Evolutionary conservation across 495 filamentous ascomycete genomes (phyloP).

Genomic region (Lepidopterella palustris): DNA sequence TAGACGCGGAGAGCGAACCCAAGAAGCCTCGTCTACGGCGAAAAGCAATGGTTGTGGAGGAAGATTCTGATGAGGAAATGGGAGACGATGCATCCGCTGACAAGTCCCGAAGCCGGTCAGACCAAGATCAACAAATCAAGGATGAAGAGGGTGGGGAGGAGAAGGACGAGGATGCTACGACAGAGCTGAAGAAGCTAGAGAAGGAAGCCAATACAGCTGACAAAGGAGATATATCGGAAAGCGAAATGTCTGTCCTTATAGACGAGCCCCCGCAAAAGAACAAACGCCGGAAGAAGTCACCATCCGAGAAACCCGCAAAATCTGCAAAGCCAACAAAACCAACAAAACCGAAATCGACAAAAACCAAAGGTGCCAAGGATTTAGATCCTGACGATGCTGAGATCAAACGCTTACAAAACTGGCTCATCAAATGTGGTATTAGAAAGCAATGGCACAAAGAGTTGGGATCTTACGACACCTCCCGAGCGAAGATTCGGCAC

Average conservation of each 20-base stretch:
- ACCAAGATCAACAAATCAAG: neutral
- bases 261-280: slow-evolving; percentile 60
- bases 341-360: slow-evolving; percentile 19
- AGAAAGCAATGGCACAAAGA: slow-evolving; percentile 88
- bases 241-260: slow-evolving; percentile 70
- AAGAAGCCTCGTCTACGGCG: slow-evolving; percentile 10
- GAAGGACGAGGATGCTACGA: slow-evolving; percentile 26
- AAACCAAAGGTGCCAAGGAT: slow-evolving; percentile 41
- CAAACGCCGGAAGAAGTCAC: slow-evolving; percentile 41
- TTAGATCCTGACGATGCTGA: slow-evolving; percentile 63
- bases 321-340: slow-evolving; percentile 18
- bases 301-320: slow-evolving; percentile 27
- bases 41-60: slow-evolving; percentile 13
- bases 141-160: slow-evolving; percentile 13
- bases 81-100: neutral
- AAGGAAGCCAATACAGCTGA: neutral
- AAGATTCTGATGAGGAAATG: slow-evolving; percentile 19
- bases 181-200: slow-evolving; percentile 16
- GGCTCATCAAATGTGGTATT: slow-evolving; percentile 85
- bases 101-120: neutral
- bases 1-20: slow-evolving; percentile 13
- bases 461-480: slow-evolving; percentile 65
- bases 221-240: slow-evolving; percentile 54
- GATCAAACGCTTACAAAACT: slow-evolving; percentile 85
- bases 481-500: slow-evolving; percentile 75